Evolutionary conservation across 371 early-diverging fungal genomes (phyloP).

Genomic region (Funneliformis caledonium): DNA sequence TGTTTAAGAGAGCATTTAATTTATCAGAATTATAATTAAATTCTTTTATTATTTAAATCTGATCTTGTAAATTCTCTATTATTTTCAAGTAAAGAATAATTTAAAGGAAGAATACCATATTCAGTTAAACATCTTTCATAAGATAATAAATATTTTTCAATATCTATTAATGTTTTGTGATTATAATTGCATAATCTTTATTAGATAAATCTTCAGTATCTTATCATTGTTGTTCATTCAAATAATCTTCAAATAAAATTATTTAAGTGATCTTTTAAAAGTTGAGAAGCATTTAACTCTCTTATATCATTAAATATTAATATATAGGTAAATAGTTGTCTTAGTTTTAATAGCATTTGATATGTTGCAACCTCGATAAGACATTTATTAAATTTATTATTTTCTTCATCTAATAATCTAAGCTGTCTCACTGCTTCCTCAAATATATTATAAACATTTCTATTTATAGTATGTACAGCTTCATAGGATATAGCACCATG

Average conservation of each 20-base stretch:
- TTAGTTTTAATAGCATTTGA: background rate
- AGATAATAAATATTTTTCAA: constrained; percentile 5
- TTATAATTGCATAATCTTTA: too few relatives aligned
- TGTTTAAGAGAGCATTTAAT: background rate
- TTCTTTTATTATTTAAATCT: too few relatives aligned
- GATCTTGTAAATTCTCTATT: background rate
- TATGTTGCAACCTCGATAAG: background rate
- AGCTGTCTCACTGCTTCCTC: background rate
- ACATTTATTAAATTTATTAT: constrained; percentile 25
- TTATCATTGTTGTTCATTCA: too few relatives aligned
- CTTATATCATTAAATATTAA: constrained; percentile 1
- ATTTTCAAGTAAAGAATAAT: background rate
- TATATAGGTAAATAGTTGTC: constrained; percentile 8
- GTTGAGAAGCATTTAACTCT: too few relatives aligned
- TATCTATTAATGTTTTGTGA: background rate
- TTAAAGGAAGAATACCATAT: background rate
- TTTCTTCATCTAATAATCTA: constrained; percentile 15
- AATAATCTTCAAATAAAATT: too few relatives aligned
- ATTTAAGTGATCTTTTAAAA: too few relatives aligned
- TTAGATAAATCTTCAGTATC: too few relatives aligned
- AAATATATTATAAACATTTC: background rate
- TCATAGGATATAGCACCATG: constrained; percentile 25
- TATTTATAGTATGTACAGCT: constrained; percentile 11
- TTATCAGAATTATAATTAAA: background rate
- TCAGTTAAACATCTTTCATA: background rate